Evolutionary conservation across 352 stramenopile genomes (phyloP).

Genomic region (Pythium plurisporium): DNA sequence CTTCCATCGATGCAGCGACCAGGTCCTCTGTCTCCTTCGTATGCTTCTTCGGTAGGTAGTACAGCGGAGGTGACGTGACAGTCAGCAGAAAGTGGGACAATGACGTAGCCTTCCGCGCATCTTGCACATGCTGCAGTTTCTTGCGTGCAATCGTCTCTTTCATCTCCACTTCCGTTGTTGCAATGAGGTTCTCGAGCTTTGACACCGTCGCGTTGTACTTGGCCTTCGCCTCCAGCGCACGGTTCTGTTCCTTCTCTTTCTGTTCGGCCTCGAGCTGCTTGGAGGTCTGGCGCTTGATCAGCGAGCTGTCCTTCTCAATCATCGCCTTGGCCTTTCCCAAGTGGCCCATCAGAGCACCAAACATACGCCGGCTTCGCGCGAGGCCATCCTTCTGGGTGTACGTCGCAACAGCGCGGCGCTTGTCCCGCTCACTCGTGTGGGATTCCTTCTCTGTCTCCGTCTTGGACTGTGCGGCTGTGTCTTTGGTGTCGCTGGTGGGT

Average conservation of each 20-base stretch:
- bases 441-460: neutral
- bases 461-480: neutral
- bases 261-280: conserved; percentile 60
- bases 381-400: conserved; percentile 63
- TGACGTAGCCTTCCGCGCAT: conserved; percentile 33
- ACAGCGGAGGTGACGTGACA: conserved; percentile 60
- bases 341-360: conserved; percentile 77
- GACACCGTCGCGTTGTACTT: conserved; percentile 30
- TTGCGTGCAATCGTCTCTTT: conserved; percentile 45
- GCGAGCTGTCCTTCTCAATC: conserved; percentile 70
- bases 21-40: conserved; percentile 78
- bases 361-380: conserved; percentile 72
- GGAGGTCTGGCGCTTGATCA: conserved; percentile 69
- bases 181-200: conserved; percentile 43
- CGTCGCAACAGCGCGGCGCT: conserved; percentile 44
- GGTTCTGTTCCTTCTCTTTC: conserved; percentile 64
- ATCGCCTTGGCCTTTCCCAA: conserved; percentile 73
- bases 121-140: conserved; percentile 62
- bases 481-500: neutral
- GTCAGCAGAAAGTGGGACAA: conserved; percentile 66
- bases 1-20: conserved; percentile 61
- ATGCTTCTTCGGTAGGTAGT: conserved; percentile 66
- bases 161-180: conserved; percentile 41
- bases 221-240: conserved; percentile 39
- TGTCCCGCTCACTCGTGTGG: conserved; percentile 32